Base-by-base conservation (phyloP, 176 grass and related monocot genomes). In the Rhipidocladum racemiflorum region DNA sequence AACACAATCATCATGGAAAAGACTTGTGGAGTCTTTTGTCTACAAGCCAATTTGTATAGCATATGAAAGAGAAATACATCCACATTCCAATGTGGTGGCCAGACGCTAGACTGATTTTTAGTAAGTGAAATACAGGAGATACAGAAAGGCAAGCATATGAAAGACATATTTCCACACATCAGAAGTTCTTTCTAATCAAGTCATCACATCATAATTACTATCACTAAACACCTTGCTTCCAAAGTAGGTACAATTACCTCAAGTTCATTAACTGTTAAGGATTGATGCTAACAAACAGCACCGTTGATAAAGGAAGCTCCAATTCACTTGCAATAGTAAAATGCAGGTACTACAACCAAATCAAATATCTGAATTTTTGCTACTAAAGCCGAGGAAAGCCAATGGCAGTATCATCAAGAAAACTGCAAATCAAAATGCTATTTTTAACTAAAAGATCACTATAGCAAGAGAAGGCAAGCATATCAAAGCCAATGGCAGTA, bases 1-100 rank as follows among this genome's bases (percentile, higher is more conserved):
- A 64, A 89, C 68, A 84, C 91, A 97, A 81, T 97, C 92, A 94
- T 93, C 90, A 81, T 97, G 92, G 61, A 73, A 76, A 56, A 97
- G 85, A 79, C n/a, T n/a, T n/a, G n/a, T n/a, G n/a, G n/a, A n/a
- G n/a, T n/a, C n/a, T n/a, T n/a, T n/a, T n/a, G n/a, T n/a, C n/a
- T n/a, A n/a, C n/a, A n/a, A n/a, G n/a, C n/a, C n/a, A n/a, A n/a
- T n/a, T n/a, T n/a, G n/a, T n/a, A n/a, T n/a, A n/a, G n/a, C n/a
- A n/a, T n/a, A n/a, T n/a, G n/a, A n/a, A n/a, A n/a, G n/a, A n/a
- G n/a, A n/a, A n/a, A n/a, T n/a, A n/a, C n/a, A n/a, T n/a, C n/a
- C n/a, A n/a, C n/a, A n/a, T n/a, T n/a, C n/a, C n/a, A n/a, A n/a
- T 55, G n/a, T 7, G 20, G 11, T 10, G 56, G 7, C 49, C 1